Evolutionary conservation across 306 rosid genomes (phyloP).

Genomic region (Cicer judaicum): DNA sequence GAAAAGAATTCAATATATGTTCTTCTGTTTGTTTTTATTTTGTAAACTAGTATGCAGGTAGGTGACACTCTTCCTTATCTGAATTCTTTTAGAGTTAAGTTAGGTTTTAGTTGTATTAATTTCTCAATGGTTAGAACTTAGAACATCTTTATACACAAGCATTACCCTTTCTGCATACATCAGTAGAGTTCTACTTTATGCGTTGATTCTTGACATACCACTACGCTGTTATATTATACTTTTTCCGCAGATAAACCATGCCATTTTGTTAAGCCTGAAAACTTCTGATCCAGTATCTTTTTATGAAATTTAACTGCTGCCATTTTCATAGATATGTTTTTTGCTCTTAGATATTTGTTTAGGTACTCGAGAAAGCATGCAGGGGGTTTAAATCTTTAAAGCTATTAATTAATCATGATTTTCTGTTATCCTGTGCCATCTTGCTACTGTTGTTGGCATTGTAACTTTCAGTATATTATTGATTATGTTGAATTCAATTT

Average conservation of each 20-base stretch:
- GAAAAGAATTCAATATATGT: background rate
- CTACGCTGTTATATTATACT: background rate
- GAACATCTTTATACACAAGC: background rate
- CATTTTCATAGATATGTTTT: too few species aligned
- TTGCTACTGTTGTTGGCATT: constrained; percentile 25
- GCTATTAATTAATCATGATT: background rate
- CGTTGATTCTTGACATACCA: background rate
- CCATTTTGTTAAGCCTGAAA: constrained; percentile 8
- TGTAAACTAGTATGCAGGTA: background rate
- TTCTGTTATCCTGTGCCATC: constrained; percentile 21
- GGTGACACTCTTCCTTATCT: background rate
- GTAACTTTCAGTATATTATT: constrained; percentile 18
- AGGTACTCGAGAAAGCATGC: background rate
- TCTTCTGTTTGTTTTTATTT: background rate
- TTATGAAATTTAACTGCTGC: constrained; percentile 21
- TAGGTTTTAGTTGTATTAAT: background rate
- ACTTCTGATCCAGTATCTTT: background rate
- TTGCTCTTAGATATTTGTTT: too few species aligned
- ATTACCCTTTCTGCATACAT: background rate
- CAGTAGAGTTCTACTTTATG: background rate
- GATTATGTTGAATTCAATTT: constrained; percentile 22
- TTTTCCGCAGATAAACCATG: background rate
- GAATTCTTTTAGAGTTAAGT: background rate
- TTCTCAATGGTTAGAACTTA: background rate
- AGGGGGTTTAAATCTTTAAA: background rate